Conservation (phyloP, 306 rosid species). For the Castanospermum australe region DNA sequence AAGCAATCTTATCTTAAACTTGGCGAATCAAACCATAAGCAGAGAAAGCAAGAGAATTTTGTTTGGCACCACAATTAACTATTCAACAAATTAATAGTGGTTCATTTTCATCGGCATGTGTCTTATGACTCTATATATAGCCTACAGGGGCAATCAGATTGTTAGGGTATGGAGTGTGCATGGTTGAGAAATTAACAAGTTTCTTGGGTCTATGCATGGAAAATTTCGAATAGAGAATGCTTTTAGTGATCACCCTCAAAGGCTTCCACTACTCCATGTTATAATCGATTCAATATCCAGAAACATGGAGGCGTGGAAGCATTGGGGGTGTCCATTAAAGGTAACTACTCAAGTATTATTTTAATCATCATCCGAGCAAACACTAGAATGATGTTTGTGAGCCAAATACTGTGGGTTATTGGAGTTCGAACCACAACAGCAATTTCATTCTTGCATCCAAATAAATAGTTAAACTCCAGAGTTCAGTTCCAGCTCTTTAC, state of each 20-base stretch:
- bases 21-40: slow-evolving; percentile 4
- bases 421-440: no score
- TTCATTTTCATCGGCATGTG: no score
- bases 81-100: no score
- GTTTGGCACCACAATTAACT: not conserved
- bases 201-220: not conserved
- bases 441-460: no score
- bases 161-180: no score
- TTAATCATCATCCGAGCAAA: no score
- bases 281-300: not conserved
- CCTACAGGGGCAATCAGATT: no score
- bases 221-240: not conserved
- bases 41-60: slow-evolving; percentile 1
- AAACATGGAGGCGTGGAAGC: not conserved
- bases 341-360: not conserved
- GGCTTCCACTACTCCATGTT: slow-evolving; percentile 28
- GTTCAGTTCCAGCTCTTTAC: no score
- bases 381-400: no score
- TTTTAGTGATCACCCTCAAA: slow-evolving; percentile 12
- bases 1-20: not conserved
- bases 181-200: not conserved
- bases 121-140: no score
- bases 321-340: not conserved
- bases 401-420: no score
- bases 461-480: no score